phyloP scores from a whole-genome alignment of 129 eudicot genomes.

The Flaveria sonorensis region DNA sequence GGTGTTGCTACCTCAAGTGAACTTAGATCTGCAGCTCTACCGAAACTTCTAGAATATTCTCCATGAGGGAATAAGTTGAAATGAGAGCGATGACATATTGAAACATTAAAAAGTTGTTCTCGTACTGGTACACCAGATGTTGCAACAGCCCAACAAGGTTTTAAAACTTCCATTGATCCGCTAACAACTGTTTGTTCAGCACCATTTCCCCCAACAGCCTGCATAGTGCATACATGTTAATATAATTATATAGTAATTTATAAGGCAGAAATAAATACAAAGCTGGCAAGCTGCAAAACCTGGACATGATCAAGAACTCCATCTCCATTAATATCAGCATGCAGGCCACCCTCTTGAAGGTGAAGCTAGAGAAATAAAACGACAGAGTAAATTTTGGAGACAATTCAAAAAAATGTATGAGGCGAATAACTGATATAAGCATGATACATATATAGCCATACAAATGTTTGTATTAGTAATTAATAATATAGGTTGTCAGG shows the following conservation, averaged over 20 bases:
- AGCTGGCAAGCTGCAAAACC: conserved; percentile 43
- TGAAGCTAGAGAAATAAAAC: conserved; percentile 59
- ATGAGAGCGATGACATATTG: conserved; percentile 84
- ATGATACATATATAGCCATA: background rate
- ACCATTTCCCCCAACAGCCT: conserved; percentile 97
- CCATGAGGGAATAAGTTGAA: conserved; percentile 84
- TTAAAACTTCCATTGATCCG: conserved; percentile 95
- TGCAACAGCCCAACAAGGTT: conserved; percentile 99
- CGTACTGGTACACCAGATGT: conserved; percentile 98
- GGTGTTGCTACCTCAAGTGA: conserved; percentile 98
- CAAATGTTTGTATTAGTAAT: background rate
- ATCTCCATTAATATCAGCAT: conserved; percentile 98
- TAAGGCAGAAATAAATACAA: conserved; percentile 5
- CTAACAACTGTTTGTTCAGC: conserved; percentile 95
- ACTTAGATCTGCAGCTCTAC: conserved; percentile 58
- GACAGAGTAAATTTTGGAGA: background rate
- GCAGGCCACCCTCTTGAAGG: conserved; percentile 99
- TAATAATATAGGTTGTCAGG: background rate
- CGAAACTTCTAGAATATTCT: conserved; percentile 81
- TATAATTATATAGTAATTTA: background rate
- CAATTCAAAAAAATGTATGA: background rate
- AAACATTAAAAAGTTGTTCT: conserved; percentile 94
- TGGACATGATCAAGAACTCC: conserved; percentile 99
- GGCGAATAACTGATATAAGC: background rate
- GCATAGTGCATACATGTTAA: conserved; percentile 35